Base-by-base conservation (phyloP, 176 grass and related monocot species). In the Carex littledalei region DNA sequence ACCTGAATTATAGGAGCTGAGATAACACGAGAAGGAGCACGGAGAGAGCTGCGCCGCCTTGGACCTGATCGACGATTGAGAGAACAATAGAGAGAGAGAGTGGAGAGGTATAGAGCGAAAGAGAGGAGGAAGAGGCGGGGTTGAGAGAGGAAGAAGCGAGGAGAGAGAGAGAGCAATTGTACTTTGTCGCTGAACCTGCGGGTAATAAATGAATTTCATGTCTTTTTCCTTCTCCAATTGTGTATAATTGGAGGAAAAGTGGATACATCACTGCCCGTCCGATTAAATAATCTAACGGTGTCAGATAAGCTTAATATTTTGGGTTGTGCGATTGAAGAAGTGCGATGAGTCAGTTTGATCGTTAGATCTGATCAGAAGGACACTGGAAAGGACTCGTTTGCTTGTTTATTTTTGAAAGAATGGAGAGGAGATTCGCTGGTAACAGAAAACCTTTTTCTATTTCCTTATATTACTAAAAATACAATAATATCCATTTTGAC, bases 291-390 rank as follows among this genome's bases (percentile, higher is more conserved):
- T 76, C 43, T 76, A 52, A 76, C 45, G 71, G 71, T 52, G 0
- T 4, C 17, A 1, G 13, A 56, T 16, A 6, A 52, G 71, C 1
- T 56, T 17, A 2, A 17, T 56, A 56, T 24, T 24, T 78, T 2
- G 24, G 22, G 17, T 6, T 3, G 22, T 24, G 14, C 6, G 0
- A 24, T 55, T 15, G 50, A 2, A 78, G 2, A 49, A 37, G 31
- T 47, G 39, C 0, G n/a, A 73, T 5, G 41, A 11, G 69, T 49
- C 12, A 73, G 21, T 18, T n/a, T 32, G 1, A 78, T 6, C 49
- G 49, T 78, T 78, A 29, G 73, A 78, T 78, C 73, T 56, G 73
- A 78, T 78, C 73, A 16, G 49, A 55, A 22, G 49, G 47, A 54
- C 11, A 11, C 0, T 0, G 10, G 39, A 12, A 20, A 7, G 18